These are phyloP conservation scores for Tricholoma terreum DNA, from an alignment of 768 basidiomycete genomes.

Conservation along the genomic window DNA sequence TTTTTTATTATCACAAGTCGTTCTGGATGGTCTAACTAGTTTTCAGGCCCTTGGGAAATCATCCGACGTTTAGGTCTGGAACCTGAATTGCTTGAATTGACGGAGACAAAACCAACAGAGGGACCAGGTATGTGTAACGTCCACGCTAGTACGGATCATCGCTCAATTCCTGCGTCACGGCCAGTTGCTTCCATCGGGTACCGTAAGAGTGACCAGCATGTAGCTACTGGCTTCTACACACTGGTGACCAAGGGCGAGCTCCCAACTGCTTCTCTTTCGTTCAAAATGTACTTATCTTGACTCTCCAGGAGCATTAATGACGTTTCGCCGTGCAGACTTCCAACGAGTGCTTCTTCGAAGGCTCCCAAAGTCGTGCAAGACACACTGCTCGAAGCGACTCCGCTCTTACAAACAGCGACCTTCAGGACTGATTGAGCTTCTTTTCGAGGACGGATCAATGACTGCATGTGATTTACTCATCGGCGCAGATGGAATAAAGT, in stretches of 20 bases:
- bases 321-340: slow-evolving; percentile 52
- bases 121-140: not conserved
- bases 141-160: not conserved
- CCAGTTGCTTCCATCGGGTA: slow-evolving; percentile 24
- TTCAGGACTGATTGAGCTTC: slow-evolving; percentile 19
- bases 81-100: not conserved
- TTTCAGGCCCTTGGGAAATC: not conserved
- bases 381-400: slow-evolving; percentile 42
- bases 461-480: slow-evolving; percentile 49
- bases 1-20: slow-evolving; percentile 18
- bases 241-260: slow-evolving; percentile 25
- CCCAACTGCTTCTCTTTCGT: not conserved
- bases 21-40: not conserved
- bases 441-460: slow-evolving; percentile 44
- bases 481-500: slow-evolving; percentile 37
- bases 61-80: not conserved
- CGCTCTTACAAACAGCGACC: slow-evolving; percentile 33
- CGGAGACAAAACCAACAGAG: not conserved
- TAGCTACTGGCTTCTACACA: slow-evolving; percentile 24
- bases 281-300: not conserved
- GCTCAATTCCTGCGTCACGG: not conserved
- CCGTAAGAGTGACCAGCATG: slow-evolving; percentile 30
- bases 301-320: slow-evolving; percentile 18
- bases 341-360: slow-evolving; percentile 42
- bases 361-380: slow-evolving; percentile 30